A percentile compares a stretch with the other conserved stretches of the same genome.
Conservation (phyloP, 2,329 filamentous ascomycete genomes). For the Fusarium abutilonis region DNA sequence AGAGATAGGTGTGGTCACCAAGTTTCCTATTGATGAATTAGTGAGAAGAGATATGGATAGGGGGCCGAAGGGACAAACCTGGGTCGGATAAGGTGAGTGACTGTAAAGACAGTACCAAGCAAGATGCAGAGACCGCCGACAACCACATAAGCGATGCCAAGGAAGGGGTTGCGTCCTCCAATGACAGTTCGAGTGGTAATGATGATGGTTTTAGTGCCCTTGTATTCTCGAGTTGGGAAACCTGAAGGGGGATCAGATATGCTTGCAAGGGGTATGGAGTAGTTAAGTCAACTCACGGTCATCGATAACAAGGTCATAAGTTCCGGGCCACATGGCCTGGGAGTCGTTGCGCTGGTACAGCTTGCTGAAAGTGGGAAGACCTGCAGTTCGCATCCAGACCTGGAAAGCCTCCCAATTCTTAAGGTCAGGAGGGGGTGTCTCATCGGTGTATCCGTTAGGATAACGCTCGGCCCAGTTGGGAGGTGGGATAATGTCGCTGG, state of each 20-base stretch:
- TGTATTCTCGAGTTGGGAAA: constrained; percentile 81
- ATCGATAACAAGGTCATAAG: constrained; percentile 79
- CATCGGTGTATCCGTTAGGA: constrained; percentile 72
- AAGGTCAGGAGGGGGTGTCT: constrained; percentile 75
- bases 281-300: constrained; percentile 70
- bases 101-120: constrained; percentile 86
- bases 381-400: constrained; percentile 98
- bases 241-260: constrained; percentile 59
- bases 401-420: constrained; percentile 85
- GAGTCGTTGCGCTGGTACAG: constrained; percentile 84
- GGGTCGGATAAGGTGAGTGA: constrained; percentile 90
- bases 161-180: constrained; percentile 93
- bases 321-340: constrained; percentile 72
- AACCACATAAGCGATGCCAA: constrained; percentile 95
- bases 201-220: constrained; percentile 88
- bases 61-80: constrained; percentile 64
- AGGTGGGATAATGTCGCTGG: constrained; percentile 76
- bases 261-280: background rate
- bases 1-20: constrained; percentile 96
- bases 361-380: constrained; percentile 94
- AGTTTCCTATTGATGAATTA: constrained; percentile 75
- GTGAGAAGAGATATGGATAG: background rate
- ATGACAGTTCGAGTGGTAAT: constrained; percentile 92
- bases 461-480: constrained; percentile 84
- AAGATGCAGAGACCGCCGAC: constrained; percentile 93